phyloP scores from a whole-genome alignment of 140 eudicot species.

The Bidens hawaiensis region DNA sequence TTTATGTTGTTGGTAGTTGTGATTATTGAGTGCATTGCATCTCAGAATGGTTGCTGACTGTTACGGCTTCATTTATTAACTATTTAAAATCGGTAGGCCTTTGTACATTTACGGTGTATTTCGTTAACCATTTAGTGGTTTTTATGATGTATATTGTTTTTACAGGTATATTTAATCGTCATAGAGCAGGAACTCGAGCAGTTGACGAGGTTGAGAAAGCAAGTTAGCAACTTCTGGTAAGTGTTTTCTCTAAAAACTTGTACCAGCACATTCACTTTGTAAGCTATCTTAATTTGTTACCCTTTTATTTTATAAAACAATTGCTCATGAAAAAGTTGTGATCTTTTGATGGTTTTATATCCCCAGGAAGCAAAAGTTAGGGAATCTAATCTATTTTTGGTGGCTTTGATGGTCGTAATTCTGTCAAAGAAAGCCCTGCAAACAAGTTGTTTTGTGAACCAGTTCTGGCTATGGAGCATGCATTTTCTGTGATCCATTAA shows the following conservation, averaged over 20 bases:
- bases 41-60: no score
- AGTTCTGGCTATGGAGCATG: conserved; percentile 49
- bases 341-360: no score
- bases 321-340: no score
- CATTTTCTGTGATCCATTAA: conserved; percentile 67
- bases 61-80: no score
- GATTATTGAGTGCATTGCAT: no score
- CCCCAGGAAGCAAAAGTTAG: conserved; percentile 63
- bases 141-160: no score
- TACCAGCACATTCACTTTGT: not conserved
- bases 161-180: no score
- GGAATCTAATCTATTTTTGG: conserved; percentile 90
- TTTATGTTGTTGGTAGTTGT: no score
- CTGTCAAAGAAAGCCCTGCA: conserved; percentile 57
- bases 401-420: conserved; percentile 52
- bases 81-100: no score
- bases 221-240: conserved; percentile 60
- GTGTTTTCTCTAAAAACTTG: not conserved
- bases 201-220: conserved; percentile 66
- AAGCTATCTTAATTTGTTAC: not conserved
- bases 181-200: conserved; percentile 67
- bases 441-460: conserved; percentile 71
- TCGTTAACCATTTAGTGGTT: no score
- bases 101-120: no score
- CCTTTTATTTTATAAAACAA: no score